Evolutionary conservation across 2,329 filamentous ascomycete genomes (phyloP).

Genomic region (Trichoderma atrobrunneum): DNA sequence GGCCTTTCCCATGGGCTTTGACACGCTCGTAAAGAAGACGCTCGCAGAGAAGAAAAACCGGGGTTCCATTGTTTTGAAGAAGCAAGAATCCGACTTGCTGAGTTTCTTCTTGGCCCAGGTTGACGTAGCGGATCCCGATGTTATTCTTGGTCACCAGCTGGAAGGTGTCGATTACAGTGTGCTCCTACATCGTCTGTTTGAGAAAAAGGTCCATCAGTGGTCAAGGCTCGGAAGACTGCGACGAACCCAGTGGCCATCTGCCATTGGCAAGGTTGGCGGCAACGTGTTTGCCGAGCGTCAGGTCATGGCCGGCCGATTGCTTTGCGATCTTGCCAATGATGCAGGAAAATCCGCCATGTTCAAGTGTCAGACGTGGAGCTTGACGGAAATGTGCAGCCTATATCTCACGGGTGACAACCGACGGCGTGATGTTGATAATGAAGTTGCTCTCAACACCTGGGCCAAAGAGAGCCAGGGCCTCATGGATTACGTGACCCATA

Average conservation of each 20-base stretch:
- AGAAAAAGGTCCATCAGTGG: constrained; percentile 92
- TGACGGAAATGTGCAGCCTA: constrained; percentile 95
- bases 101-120: constrained; percentile 87
- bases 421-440: constrained; percentile 84
- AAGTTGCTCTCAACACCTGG: constrained; percentile 83
- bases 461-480: constrained; percentile 73
- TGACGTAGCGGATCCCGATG: constrained; percentile 85
- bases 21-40: constrained; percentile 64
- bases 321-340: constrained; percentile 94
- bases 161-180: constrained; percentile 96
- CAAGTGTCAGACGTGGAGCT: constrained; percentile 96
- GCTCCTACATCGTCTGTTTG: constrained; percentile 78
- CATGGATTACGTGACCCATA: constrained; percentile 90
- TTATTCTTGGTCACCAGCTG: constrained; percentile 90
- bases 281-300: constrained; percentile 93
- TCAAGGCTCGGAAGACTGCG: constrained; percentile 86
- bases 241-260: constrained; percentile 80
- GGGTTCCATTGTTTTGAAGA: constrained; percentile 76
- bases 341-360: constrained; percentile 95
- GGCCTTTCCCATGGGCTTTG: constrained; percentile 83
- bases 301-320: constrained; percentile 79
- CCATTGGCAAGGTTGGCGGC: constrained; percentile 79
- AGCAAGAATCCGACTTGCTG: constrained; percentile 79
- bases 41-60: constrained; percentile 60
- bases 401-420: constrained; percentile 72